Base-by-base conservation (phyloP, 1,139 yeast genomes). In the Tardiomyces blankii region DNA sequence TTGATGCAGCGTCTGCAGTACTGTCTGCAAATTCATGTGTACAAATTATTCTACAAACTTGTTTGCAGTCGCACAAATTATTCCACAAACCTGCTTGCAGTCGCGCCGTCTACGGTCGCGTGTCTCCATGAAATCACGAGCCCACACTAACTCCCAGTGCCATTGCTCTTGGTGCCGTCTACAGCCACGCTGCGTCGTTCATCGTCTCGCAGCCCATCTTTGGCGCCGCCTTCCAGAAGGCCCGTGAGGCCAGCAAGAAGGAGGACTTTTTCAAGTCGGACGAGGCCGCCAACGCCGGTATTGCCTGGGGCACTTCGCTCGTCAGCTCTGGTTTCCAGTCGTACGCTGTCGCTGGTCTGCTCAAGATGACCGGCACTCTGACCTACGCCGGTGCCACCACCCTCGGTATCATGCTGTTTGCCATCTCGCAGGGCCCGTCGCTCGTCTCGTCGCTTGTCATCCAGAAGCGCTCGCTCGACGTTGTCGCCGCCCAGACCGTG, bases 261-360 rank as follows among this genome's bases (percentile, higher is more conserved):
- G 64, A 64, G 56, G 68, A 67, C 46, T 63, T 64, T 48, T 42
- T 61, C 46, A 56, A 62, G 60, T 54, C 64, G 48, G 52, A 60
- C 51, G 70, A 68, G 56, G 67, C 68, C 33, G 60, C 66, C 42
- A 55, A 65, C 30, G 71, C 70, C 38, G 59, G 60, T 19, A 57
- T 62, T 32, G 55, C 64, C 40, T 62, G 62, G 58, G 60, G 63
- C 23, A 52, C 69, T 33, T 63, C 70, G 23, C 46, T 66, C 44
- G 58, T 61, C 32, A 56, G 67, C 21, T 59, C 71, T 19, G 64
- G 59, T 18, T 44, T 57, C 45, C 72, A 67, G 59, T 59, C 73
- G n/a, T 69, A 69, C 53, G 71, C 70, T 19, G 62, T 67, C 39
- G 58, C 67, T 18, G 70, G 69, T 18, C 56, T 69, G 39, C 56